These are phyloP conservation scores for Aspergillus jensenii DNA, from an alignment of 2,329 filamentous ascomycete species.

Conservation along the genomic window DNA sequence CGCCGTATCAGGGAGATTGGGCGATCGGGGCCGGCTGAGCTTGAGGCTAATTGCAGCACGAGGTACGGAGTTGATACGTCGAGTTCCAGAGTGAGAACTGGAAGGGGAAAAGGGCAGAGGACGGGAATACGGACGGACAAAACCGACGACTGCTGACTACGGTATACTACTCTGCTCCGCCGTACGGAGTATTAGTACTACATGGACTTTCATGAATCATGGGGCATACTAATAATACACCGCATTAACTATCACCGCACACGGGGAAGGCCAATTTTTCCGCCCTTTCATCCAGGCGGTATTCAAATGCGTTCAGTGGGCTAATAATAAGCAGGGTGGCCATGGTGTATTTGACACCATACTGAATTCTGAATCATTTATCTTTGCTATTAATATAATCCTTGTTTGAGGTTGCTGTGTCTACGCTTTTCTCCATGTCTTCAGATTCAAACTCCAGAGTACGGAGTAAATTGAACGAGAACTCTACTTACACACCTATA, in stretches of 20 bases:
- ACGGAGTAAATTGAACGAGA: too few species aligned
- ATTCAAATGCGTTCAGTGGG: neutral
- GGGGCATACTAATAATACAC: neutral
- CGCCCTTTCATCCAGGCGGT: neutral
- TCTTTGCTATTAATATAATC: neutral
- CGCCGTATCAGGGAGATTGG: neutral
- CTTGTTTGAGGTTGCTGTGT: neutral
- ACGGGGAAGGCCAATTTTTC: neutral
- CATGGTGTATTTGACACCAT: too few species aligned
- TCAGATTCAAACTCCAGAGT: too few species aligned
- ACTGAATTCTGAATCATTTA: too few species aligned
- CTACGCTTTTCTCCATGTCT: too few species aligned
- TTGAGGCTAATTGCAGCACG: neutral
- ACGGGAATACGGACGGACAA: neutral
- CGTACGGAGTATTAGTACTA: too few species aligned
- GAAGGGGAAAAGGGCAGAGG: too few species aligned
- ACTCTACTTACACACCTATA: neutral
- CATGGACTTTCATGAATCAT: too few species aligned
- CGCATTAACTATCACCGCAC: neutral
- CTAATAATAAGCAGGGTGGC: neutral
- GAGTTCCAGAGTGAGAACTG: neutral
- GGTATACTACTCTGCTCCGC: too few species aligned
- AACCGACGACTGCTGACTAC: neutral
- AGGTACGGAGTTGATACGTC: neutral
- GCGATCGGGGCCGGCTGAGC: neutral